Evolutionary conservation across 140 eudicot genomes (phyloP).

Genomic region (Flaveria floridana): DNA sequence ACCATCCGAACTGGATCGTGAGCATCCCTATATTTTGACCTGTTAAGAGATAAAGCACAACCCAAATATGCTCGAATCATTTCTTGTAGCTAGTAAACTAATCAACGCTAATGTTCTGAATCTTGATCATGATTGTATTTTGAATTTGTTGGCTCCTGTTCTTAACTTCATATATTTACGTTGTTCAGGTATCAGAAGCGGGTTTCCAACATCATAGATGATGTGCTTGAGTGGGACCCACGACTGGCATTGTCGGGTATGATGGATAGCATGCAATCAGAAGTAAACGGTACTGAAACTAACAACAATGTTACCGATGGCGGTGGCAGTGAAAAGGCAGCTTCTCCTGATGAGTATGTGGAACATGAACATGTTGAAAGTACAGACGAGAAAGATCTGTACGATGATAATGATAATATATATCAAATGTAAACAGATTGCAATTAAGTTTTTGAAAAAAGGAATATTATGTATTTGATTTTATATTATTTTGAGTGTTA

Average conservation of each 20-base stretch:
- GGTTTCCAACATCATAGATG: conserved; percentile 92
- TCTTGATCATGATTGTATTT: neutral
- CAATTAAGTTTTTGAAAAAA: conserved; percentile 30
- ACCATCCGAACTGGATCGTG: no score
- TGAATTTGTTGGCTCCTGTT: neutral
- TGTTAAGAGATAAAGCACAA: neutral
- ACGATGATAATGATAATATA: conserved; percentile 35
- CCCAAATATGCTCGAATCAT: neutral
- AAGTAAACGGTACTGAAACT: conserved; percentile 50
- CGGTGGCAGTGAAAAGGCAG: conserved; percentile 17
- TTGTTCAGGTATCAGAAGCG: conserved; percentile 86
- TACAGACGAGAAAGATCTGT: conserved; percentile 43
- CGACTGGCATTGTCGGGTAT: conserved; percentile 90
- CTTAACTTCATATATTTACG: neutral
- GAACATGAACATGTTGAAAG: conserved; percentile 39
- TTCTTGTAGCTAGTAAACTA: neutral
- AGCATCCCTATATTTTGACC: neutral
- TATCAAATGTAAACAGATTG: conserved; percentile 40
- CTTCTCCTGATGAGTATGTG: conserved; percentile 22
- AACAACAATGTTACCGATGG: conserved; percentile 39
- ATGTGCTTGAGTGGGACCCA: conserved; percentile 96
- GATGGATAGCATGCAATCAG: conserved; percentile 82
- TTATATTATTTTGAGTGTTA: conserved; percentile 27
- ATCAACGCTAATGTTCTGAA: conserved; percentile 1
- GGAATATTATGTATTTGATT: conserved; percentile 36